Conservation (phyloP, 2,329 filamentous ascomycete species). For the Periconia digitata region DNA sequence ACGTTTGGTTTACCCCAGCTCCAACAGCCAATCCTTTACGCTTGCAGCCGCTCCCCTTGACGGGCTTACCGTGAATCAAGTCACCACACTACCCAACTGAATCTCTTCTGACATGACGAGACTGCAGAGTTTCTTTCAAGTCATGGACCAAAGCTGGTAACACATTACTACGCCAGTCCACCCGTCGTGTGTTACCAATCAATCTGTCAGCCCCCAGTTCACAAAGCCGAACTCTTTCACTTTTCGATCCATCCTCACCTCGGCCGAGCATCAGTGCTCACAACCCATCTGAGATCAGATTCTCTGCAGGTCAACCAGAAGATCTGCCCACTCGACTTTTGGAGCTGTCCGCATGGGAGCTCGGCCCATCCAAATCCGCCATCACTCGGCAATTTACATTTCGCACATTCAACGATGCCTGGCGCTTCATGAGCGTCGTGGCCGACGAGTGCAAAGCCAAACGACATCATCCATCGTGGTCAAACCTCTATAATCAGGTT, state of each 20-base stretch:
- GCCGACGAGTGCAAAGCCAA: conserved; percentile 37
- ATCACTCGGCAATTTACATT: conserved; percentile 33
- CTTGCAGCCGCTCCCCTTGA: too few relatives aligned
- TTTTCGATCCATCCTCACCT: background rate
- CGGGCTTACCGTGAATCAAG: too few relatives aligned
- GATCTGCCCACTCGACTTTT: conserved; percentile 28
- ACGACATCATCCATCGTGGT: conserved; percentile 38
- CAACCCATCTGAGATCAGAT: conserved; percentile 19
- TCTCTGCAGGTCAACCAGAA: conserved; percentile 29
- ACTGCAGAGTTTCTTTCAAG: background rate
- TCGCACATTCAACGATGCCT: conserved; percentile 32
- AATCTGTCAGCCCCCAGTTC: background rate
- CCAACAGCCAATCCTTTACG: too few relatives aligned
- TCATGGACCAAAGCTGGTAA: background rate
- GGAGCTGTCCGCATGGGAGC: conserved; percentile 26
- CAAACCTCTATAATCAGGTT: conserved; percentile 37
- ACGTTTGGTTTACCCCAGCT: too few relatives aligned
- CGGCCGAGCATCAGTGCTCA: background rate
- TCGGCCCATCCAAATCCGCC: conserved; percentile 25
- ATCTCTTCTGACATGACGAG: background rate
- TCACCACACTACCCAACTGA: too few relatives aligned
- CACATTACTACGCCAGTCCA: background rate
- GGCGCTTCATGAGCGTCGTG: conserved; percentile 36
- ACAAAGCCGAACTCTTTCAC: background rate
- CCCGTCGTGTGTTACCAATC: background rate